Percentiles rank a stretch among this genome's conserved stretches.
These are phyloP conservation scores for Naganishia onofrii DNA, from an alignment of 768 basidiomycete genomes.

Conservation along the genomic window DNA sequence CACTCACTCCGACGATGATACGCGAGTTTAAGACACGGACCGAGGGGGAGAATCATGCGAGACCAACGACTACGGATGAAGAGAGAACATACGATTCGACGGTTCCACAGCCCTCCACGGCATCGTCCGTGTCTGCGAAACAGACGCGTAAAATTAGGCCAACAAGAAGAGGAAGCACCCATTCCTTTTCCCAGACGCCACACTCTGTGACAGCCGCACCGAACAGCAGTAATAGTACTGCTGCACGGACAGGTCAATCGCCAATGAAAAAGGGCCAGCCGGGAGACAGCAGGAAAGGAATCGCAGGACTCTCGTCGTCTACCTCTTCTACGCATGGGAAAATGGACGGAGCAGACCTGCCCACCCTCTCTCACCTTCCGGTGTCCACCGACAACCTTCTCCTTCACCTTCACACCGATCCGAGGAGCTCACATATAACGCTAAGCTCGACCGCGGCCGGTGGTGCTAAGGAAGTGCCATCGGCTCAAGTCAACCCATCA, in stretches of 20 bases:
- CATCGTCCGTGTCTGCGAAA: neutral
- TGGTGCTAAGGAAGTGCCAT: slow-evolving; percentile 11
- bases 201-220: neutral
- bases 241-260: slow-evolving; percentile 3
- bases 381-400: slow-evolving; percentile 46
- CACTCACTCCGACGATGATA: slow-evolving; percentile 5
- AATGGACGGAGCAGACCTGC: neutral
- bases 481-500: slow-evolving; percentile 6
- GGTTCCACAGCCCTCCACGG: neutral
- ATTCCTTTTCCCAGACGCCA: neutral
- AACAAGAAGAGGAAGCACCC: slow-evolving; percentile 15
- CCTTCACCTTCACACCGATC: slow-evolving; percentile 49
- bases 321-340: neutral
- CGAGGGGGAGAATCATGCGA: neutral
- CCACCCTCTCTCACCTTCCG: slow-evolving; percentile 14
- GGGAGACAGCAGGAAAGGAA: neutral
- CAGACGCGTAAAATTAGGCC: slow-evolving; percentile 14
- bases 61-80: neutral
- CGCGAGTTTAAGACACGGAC: neutral
- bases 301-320: neutral
- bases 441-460: slow-evolving; percentile 33
- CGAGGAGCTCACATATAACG: slow-evolving; percentile 47
- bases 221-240: neutral
- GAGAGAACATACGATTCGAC: neutral
- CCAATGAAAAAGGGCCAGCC: slow-evolving; percentile 12